These are phyloP conservation scores for Stephania cephalantha DNA, from an alignment of 164 flowering plant species.

Conservation along the genomic window DNA sequence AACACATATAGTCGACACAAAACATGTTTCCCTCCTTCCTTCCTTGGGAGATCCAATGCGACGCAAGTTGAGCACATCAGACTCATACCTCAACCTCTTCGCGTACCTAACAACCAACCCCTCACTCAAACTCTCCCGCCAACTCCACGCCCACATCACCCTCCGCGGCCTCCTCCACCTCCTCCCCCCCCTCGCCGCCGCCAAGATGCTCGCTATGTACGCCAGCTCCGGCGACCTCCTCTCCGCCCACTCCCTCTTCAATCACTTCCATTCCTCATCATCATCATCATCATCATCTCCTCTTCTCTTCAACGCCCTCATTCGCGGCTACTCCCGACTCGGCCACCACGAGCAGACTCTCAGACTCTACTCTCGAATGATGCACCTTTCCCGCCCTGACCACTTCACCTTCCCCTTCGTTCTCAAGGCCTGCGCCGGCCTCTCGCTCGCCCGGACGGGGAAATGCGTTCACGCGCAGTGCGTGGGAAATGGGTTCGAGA, in stretches of 20 bases:
- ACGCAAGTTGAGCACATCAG: background rate
- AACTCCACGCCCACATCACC: conserved; percentile 13
- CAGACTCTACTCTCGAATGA: background rate
- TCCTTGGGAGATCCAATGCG: background rate
- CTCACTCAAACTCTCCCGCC: conserved; percentile 10
- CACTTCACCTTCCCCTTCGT: conserved; percentile 9
- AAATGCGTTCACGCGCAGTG: conserved; percentile 11
- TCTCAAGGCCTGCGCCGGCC: conserved; percentile 7
- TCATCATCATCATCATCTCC: background rate
- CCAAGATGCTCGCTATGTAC: conserved; percentile 14
- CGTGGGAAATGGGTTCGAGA: background rate
- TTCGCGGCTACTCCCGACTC: conserved; percentile 2
- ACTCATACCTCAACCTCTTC: conserved; percentile 6
- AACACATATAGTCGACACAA: too few species aligned
- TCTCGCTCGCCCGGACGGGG: background rate
- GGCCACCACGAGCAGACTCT: conserved; percentile 2
- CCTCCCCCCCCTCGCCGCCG: conserved; percentile 8
- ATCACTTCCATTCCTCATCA: background rate
- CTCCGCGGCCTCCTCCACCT: conserved; percentile 9
- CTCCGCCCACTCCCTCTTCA: conserved; percentile 3
- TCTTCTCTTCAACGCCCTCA: conserved; percentile 9
- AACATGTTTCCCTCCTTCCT: too few species aligned
- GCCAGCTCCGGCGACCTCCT: conserved; percentile 8
- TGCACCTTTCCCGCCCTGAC: background rate
- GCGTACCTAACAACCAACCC: conserved; percentile 2